Conservation (phyloP, 2,329 filamentous ascomycete genomes). For the Chaetomiaceae sp. region DNA sequence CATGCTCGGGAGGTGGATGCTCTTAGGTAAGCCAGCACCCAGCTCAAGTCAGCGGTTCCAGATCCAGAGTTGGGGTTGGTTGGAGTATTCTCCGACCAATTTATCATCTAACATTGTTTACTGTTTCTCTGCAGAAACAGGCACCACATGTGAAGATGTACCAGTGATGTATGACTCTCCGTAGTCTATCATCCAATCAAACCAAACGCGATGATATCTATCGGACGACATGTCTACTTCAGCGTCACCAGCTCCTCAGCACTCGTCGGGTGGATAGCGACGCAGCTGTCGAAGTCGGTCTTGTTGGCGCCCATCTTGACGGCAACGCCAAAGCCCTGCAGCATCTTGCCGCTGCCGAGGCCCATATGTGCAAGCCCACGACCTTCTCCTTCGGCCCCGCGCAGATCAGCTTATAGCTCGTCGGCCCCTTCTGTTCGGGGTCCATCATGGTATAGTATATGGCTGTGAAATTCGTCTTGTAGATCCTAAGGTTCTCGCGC, state of each 20-base stretch:
- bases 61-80: no score
- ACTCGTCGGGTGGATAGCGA: constrained; percentile 72
- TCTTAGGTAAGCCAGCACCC: no score
- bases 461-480: constrained; percentile 72
- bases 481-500: constrained; percentile 59
- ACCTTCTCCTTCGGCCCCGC: constrained; percentile 74
- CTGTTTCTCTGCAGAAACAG: no score
- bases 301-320: constrained; percentile 77
- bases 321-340: constrained; percentile 70
- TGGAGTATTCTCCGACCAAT: no score
- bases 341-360: constrained; percentile 66
- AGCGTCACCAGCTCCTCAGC: constrained; percentile 69
- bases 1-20: no score
- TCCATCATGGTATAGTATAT: constrained; percentile 94
- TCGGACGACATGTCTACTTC: no score
- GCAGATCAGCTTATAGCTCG: constrained; percentile 75
- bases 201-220: no score
- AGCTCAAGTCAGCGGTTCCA: no score
- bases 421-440: constrained; percentile 68
- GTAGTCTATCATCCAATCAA: no score
- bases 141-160: no score
- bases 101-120: no score
- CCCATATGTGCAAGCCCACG: constrained; percentile 82
- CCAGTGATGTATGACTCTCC: neutral
- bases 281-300: constrained; percentile 67